Conservation (phyloP, 768 basidiomycete genomes). For the Boletus huronensis region DNA sequence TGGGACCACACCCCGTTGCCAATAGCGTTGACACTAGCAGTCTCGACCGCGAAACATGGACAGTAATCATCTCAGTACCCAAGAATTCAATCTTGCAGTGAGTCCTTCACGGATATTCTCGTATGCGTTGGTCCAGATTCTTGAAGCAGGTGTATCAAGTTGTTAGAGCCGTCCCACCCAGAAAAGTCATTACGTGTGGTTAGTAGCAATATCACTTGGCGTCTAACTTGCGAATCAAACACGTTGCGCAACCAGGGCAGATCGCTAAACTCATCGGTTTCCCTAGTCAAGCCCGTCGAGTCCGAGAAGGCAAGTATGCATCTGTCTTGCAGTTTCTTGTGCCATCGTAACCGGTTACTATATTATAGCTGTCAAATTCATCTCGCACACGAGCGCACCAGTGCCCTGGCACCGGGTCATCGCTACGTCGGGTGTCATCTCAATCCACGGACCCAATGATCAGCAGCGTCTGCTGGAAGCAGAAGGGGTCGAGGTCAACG, state of each 20-base stretch:
- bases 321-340: background rate
- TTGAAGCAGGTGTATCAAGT: slow-evolving; percentile 60
- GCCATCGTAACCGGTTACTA: background rate
- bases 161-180: slow-evolving; percentile 58
- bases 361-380: slow-evolving; percentile 63
- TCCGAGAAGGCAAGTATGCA: slow-evolving; percentile 62
- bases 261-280: slow-evolving; percentile 73
- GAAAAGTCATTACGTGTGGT: slow-evolving; percentile 66
- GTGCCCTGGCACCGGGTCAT: slow-evolving; percentile 81
- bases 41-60: background rate
- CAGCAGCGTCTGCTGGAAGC: slow-evolving; percentile 68
- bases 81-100: slow-evolving; percentile 17
- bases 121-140: background rate
- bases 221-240: background rate
- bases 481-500: slow-evolving; percentile 70
- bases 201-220: background rate
- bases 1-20: background rate
- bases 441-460: slow-evolving; percentile 42
- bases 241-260: slow-evolving; percentile 38
- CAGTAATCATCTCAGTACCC: background rate
- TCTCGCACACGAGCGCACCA: slow-evolving; percentile 55
- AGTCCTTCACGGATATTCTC: background rate
- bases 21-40: background rate
- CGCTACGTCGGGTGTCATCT: slow-evolving; percentile 61
- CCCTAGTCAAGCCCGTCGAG: slow-evolving; percentile 69